Percentiles rank a stretch among this genome's conserved stretches.
Conservation (phyloP, 2,329 filamentous ascomycete genomes). For the Orbilia blumenaviensis region DNA sequence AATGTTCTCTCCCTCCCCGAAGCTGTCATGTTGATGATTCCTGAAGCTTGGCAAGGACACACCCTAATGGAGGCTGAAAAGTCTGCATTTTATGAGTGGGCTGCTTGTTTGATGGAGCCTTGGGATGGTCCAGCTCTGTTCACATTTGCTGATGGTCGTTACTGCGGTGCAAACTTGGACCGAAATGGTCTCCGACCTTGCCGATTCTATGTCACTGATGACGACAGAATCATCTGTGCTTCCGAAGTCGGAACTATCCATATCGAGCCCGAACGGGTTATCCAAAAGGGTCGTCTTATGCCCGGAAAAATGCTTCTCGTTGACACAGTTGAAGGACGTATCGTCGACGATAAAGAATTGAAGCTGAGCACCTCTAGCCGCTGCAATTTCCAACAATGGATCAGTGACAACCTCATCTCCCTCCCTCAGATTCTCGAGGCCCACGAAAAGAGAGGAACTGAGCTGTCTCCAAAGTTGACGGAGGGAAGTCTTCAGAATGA, state of each 20-base stretch:
- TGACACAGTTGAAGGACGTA: conserved; percentile 86
- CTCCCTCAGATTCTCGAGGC: conserved; percentile 77
- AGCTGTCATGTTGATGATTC: conserved; percentile 98
- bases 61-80: conserved; percentile 90
- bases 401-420: conserved; percentile 84
- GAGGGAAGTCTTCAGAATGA: conserved; percentile 81
- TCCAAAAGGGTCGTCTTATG: conserved; percentile 92
- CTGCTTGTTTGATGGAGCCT: conserved; percentile 97
- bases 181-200: conserved; percentile 94
- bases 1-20: conserved; percentile 93
- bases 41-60: conserved; percentile 97
- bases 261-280: conserved; percentile 86
- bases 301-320: conserved; percentile 96
- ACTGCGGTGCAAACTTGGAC: conserved; percentile 96
- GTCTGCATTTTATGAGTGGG: conserved; percentile 98
- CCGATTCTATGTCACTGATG: conserved; percentile 95
- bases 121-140: conserved; percentile 98
- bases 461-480: conserved; percentile 75
- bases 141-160: conserved; percentile 94
- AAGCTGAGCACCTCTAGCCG: conserved; percentile 88
- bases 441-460: conserved; percentile 67
- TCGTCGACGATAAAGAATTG: conserved; percentile 92
- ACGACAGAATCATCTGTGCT: conserved; percentile 95
- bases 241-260: conserved; percentile 94
- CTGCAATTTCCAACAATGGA: conserved; percentile 86